phyloP scores from a whole-genome alignment of 225 moss, liverwort and hornwort genomes.

The Sphagnum contortum region DNA sequence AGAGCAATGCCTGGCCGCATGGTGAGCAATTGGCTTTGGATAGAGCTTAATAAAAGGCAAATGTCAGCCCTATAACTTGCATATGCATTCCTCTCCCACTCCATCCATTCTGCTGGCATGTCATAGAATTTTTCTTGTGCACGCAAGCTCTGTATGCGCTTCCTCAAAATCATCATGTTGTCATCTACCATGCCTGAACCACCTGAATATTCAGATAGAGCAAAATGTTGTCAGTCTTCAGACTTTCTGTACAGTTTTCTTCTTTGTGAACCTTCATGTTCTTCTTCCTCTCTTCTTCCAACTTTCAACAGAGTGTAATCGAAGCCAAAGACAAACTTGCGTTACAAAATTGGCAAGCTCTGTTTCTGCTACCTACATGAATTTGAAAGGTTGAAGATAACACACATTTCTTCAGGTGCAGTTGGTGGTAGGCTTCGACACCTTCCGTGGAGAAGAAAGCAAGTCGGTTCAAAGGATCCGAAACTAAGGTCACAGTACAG shows the following conservation, averaged over 20 bases:
- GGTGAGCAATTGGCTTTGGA: constrained; percentile 59
- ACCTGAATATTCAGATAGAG: constrained; percentile 18
- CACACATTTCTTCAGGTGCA: too few species aligned
- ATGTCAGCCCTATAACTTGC: constrained; percentile 63
- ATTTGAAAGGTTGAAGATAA: too few species aligned
- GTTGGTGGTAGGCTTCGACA: too few species aligned
- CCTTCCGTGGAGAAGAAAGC: too few species aligned
- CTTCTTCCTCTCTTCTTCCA: neutral
- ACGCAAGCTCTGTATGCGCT: constrained; percentile 72
- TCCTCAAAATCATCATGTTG: constrained; percentile 78
- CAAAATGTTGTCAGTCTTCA: neutral
- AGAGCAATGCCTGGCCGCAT: constrained; percentile 59
- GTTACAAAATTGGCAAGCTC: too few species aligned
- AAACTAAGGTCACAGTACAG: too few species aligned
- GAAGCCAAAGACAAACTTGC: neutral
- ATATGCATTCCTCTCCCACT: constrained; percentile 84
- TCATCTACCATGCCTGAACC: constrained; percentile 61
- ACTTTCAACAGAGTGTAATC: neutral
- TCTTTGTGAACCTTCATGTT: neutral
- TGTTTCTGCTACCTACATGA: too few species aligned
- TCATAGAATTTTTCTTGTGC: constrained; percentile 47
- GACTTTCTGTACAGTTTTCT: too few species aligned
- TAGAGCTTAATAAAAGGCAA: constrained; percentile 43
- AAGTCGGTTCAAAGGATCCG: too few species aligned
- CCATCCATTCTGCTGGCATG: constrained; percentile 71